These are phyloP conservation scores for Arthroderma uncinatum DNA, from an alignment of 2,329 filamentous ascomycete genomes.

Conservation along the genomic window DNA sequence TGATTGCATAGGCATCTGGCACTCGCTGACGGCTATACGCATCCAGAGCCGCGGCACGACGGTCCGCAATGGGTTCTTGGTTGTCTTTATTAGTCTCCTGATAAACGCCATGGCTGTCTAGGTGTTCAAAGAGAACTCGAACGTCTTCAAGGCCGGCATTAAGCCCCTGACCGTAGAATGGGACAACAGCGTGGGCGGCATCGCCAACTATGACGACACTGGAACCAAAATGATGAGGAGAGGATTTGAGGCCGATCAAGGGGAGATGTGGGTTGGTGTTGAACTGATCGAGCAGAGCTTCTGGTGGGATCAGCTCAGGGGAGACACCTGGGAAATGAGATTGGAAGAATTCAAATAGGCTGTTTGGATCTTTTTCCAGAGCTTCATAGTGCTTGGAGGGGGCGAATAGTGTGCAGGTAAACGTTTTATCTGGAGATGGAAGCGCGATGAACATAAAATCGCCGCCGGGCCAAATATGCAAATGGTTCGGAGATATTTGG, in stretches of 20 bases:
- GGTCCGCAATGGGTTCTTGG: constrained; percentile 20
- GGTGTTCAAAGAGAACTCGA: constrained; percentile 67
- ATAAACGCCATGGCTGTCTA: constrained; percentile 56
- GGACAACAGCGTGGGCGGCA: constrained; percentile 93
- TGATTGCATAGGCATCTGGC: constrained; percentile 77
- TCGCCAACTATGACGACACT: constrained; percentile 82
- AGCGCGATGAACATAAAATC: constrained; percentile 99
- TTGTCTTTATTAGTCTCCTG: constrained; percentile 38
- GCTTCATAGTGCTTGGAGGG: constrained; percentile 57
- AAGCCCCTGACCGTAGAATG: constrained; percentile 97
- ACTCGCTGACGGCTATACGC: constrained; percentile 66
- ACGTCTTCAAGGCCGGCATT: constrained; percentile 95
- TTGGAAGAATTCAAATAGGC: constrained; percentile 79
- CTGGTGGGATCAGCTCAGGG: constrained; percentile 46
- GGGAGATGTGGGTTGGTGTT: constrained; percentile 75
- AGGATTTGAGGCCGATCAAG: constrained; percentile 85
- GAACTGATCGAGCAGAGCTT: constrained; percentile 64
- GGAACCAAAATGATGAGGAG: constrained; percentile 68
- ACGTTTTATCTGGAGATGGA: constrained; percentile 74
- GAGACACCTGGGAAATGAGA: constrained; percentile 75
- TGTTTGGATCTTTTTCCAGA: constrained; percentile 52
- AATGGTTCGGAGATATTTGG: constrained; percentile 76
- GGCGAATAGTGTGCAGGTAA: constrained; percentile 90
- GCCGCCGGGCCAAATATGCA: constrained; percentile 93
- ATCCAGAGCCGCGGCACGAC: constrained; percentile 44